phyloP scores from a whole-genome alignment of 2,329 filamentous ascomycete genomes.

The Claviceps maximensis region DNA sequence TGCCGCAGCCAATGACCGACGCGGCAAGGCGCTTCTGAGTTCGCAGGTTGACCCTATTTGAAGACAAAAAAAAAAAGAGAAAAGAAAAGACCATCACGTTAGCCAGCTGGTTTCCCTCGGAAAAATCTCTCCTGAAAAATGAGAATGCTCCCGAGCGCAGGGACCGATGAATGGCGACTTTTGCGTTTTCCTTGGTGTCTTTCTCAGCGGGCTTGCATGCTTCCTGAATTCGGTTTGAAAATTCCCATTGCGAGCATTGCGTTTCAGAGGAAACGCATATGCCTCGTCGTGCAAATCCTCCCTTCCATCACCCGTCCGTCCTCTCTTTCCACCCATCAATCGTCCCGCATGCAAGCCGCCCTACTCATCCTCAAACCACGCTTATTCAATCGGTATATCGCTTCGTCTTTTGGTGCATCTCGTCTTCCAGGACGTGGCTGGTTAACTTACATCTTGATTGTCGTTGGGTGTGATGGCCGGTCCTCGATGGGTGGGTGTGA shows the following conservation, averaged over 20 bases:
- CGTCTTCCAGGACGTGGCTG: background rate
- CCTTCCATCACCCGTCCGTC: background rate
- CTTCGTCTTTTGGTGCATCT: background rate
- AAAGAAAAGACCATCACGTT: constrained; percentile 9
- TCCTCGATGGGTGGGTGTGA: constrained; percentile 26
- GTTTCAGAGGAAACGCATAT: background rate
- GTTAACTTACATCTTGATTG: constrained; percentile 32
- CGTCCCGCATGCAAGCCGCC: constrained; percentile 2
- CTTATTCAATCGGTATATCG: constrained; percentile 3
- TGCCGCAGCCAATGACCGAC: constrained; percentile 94
- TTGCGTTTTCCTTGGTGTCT: background rate
- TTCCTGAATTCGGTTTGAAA: background rate
- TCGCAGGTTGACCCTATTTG: constrained; percentile 88
- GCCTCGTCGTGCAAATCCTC: background rate
- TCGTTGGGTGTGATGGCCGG: constrained; percentile 28
- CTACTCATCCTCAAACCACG: constrained; percentile 1
- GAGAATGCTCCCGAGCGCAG: background rate
- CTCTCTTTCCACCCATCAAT: background rate
- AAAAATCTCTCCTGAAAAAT: no score
- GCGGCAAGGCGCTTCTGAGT: constrained; percentile 99
- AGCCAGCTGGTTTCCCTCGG: constrained; percentile 15
- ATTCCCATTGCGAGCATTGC: background rate
- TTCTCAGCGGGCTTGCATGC: constrained; percentile 1
- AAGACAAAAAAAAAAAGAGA: constrained; percentile 7
- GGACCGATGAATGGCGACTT: background rate